Evolutionary conservation across 768 basidiomycete species (phyloP), one percentile per base, ranked within the genome.

Genomic region (button mushroom (Agaricus bisporus)): DNA sequence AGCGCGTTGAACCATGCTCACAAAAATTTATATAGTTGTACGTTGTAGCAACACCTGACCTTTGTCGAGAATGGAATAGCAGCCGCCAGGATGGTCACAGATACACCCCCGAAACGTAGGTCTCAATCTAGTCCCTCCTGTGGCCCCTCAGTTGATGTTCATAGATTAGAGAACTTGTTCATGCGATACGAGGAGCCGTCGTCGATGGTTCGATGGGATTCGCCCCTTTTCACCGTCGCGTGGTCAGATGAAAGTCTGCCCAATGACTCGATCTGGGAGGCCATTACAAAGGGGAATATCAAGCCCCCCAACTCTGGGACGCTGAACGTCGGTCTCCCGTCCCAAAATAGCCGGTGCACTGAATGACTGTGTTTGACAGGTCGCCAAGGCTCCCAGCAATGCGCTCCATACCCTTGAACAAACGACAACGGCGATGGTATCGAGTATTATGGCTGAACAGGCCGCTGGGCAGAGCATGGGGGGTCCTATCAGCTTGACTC

Each of bases 191-290:
- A 99, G 70, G 97, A 98, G 62, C 97, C 97, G 0, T 94, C 91
- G 0, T 95, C 94, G 4, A 95, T 95, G 88, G 95, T 91, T n/a
- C 83, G 95, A 46, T 99, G 95, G 95, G 95, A 99, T 67, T 90
- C 95, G 0, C 95, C 97, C 0, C 77, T 98, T 39, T 90, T 97
- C 66, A 92, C 90, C 1, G 71, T 97, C 1, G 70, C 84, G 4
- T 91, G 86, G 80, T 77, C 80, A 26, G 91, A 93, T 56, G 73
- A 80, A 14, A 73, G 75, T 26, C 66, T 86, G 8, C 86, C 89
- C 3, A 75, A 74, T 12, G 75, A 83, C 7, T 78, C 80, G 14
- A 87, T 99, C 20, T 97, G 89, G 86, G 76, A 82, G 14, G 85
- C 90, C 0, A 70, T 95, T 35, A 91, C 85, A 4, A 85, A 78